These are phyloP conservation scores for Fusarium longipes DNA, from an alignment of 2,329 filamentous ascomycete genomes.

Conservation along the genomic window DNA sequence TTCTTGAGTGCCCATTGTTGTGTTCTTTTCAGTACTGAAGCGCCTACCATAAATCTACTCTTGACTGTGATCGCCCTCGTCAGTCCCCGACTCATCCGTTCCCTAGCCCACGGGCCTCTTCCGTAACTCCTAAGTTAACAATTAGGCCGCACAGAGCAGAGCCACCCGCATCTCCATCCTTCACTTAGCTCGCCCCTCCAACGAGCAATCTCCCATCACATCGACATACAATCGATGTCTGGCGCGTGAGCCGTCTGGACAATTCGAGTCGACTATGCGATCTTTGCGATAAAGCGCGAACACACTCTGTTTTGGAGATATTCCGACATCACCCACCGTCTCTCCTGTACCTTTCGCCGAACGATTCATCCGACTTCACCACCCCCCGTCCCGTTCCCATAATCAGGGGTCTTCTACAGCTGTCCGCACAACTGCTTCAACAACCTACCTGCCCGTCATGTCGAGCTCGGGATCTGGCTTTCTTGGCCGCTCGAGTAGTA, in stretches of 20 bases:
- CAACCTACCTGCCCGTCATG: slow-evolving; percentile 55
- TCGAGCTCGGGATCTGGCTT: slow-evolving; percentile 69
- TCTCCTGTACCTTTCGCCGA: slow-evolving; percentile 18
- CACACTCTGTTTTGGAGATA: slow-evolving; percentile 42
- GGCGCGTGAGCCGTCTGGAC: slow-evolving; percentile 44
- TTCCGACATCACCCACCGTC: slow-evolving; percentile 20
- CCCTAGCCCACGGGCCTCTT: slow-evolving; percentile 37
- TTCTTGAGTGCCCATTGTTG: not conserved
- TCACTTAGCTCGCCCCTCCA: slow-evolving; percentile 45
- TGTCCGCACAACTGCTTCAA: slow-evolving; percentile 26
- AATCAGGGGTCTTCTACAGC: slow-evolving; percentile 44
- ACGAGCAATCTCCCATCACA: slow-evolving; percentile 39
- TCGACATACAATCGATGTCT: slow-evolving; percentile 46
- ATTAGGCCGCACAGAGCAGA: slow-evolving; percentile 33
- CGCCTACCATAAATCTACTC: slow-evolving; percentile 9
- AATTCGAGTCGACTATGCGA: slow-evolving; percentile 49
- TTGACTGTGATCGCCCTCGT: slow-evolving; percentile 10
- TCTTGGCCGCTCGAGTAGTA: slow-evolving; percentile 72
- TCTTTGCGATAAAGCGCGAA: slow-evolving; percentile 44
- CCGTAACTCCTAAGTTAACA: slow-evolving; percentile 38
- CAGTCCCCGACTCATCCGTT: slow-evolving; percentile 34
- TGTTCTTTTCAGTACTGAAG: slow-evolving; percentile 6
- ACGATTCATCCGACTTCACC: slow-evolving; percentile 21
- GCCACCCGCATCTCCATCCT: slow-evolving; percentile 43
- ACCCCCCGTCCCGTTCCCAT: slow-evolving; percentile 20